A percentile compares a stretch with the other conserved stretches of the same genome.
Evolutionary conservation across 345 rosid species (phyloP).

Genomic region (Aquilaria malaccensis): DNA sequence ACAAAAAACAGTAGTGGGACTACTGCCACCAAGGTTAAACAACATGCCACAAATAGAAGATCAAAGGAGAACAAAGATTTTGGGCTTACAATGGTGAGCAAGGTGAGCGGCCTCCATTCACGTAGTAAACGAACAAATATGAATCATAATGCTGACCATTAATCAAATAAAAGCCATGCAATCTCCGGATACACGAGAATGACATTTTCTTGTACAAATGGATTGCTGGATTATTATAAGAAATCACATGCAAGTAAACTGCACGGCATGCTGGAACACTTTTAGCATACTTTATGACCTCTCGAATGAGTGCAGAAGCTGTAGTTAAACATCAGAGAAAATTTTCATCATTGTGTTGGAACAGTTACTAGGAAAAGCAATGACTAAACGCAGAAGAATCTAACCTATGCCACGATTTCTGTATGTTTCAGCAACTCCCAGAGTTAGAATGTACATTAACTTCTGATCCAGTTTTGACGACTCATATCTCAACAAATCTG

Average conservation of each 20-base stretch:
- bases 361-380: neutral
- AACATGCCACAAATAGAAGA: neutral
- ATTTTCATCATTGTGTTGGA: neutral
- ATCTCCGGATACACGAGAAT: slow-evolving; percentile 61
- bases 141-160: slow-evolving; percentile 81
- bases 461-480: slow-evolving; percentile 67
- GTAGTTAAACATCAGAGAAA: slow-evolving; percentile 24
- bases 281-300: slow-evolving; percentile 71
- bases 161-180: slow-evolving; percentile 72
- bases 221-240: slow-evolving; percentile 86
- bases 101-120: slow-evolving; percentile 79
- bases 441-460: slow-evolving; percentile 75
- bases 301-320: slow-evolving; percentile 73
- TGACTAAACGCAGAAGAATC: slow-evolving; percentile 7
- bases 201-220: slow-evolving; percentile 82
- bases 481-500: slow-evolving; percentile 68
- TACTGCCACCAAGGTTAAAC: too few species aligned
- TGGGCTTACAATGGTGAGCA: slow-evolving; percentile 81
- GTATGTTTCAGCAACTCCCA: slow-evolving; percentile 79
- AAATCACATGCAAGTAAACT: slow-evolving; percentile 90
- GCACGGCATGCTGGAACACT: slow-evolving; percentile 62
- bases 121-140: slow-evolving; percentile 73
- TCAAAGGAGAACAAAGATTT: slow-evolving; percentile 5
- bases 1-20: too few species aligned
- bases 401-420: slow-evolving; percentile 87